A percentile compares a stretch with the other conserved stretches of the same genome.
Evolutionary conservation across 768 basidiomycete genomes (phyloP).

Genomic region (Boletus vermiculosoides): DNA sequence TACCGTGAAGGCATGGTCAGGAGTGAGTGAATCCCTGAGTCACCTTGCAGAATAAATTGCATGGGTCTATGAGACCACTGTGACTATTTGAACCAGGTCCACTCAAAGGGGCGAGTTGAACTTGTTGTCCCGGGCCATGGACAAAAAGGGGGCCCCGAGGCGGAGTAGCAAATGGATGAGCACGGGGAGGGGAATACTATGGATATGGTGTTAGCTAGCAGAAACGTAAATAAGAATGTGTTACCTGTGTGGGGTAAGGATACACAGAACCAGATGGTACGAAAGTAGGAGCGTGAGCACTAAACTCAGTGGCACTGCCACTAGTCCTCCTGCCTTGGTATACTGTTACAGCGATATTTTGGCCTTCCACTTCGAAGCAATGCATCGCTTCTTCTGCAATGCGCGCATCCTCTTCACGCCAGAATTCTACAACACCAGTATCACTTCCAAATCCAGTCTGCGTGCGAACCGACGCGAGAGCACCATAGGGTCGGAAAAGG

Average conservation of each 20-base stretch:
- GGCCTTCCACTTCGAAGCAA: constrained; percentile 78
- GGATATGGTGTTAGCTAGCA: constrained; percentile 1
- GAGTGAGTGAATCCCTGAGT: constrained; percentile 8
- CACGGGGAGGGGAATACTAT: constrained; percentile 70
- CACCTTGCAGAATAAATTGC: constrained; percentile 88
- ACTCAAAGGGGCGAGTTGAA: constrained; percentile 70
- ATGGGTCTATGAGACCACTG: constrained; percentile 86
- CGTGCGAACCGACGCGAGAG: constrained; percentile 73
- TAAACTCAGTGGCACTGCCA: constrained; percentile 63
- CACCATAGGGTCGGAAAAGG: constrained; percentile 80
- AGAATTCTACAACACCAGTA: constrained; percentile 80
- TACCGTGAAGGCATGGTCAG: not conserved
- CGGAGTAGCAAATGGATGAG: constrained; percentile 44
- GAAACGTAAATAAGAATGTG: constrained; percentile 12
- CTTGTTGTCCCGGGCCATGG: constrained; percentile 88
- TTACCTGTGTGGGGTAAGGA: constrained; percentile 61
- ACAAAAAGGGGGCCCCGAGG: constrained; percentile 53
- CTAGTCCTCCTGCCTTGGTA: constrained; percentile 66
- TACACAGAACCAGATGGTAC: constrained; percentile 69
- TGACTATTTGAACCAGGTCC: constrained; percentile 83
- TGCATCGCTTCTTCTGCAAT: constrained; percentile 80
- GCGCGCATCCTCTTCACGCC: constrained; percentile 82
- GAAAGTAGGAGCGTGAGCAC: constrained; percentile 70
- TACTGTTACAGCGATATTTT: constrained; percentile 80
- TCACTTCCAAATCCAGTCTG: constrained; percentile 76